Evolutionary conservation across 1,284 basidiomycete genomes (phyloP).

Genomic region (Ceratobasidium papillatum): DNA sequence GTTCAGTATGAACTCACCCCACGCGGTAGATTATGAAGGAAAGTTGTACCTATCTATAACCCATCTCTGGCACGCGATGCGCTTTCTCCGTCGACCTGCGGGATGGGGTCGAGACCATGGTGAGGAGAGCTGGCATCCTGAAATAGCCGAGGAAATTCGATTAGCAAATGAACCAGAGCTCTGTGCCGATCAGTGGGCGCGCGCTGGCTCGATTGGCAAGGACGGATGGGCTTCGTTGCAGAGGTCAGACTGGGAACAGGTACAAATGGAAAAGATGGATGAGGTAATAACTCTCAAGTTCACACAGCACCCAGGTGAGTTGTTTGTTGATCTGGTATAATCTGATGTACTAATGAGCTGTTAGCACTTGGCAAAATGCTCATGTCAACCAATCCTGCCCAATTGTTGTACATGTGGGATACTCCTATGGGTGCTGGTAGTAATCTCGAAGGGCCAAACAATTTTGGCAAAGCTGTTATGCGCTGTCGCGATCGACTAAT

Average conservation of each 20-base stretch:
- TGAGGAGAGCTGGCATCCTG: conserved; percentile 21
- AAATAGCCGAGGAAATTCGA: conserved; percentile 32
- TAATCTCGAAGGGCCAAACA: no score
- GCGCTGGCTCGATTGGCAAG: conserved; percentile 29
- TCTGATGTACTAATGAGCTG: not conserved
- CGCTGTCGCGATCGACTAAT: no score
- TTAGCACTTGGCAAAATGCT: no score
- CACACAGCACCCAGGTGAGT: conserved; percentile 61
- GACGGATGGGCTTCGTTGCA: conserved; percentile 43
- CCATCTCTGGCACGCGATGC: conserved; percentile 32
- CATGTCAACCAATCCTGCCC: no score
- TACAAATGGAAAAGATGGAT: conserved; percentile 65
- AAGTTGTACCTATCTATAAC: conserved; percentile 28
- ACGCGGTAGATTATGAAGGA: conserved; percentile 24
- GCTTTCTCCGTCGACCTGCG: conserved; percentile 24
- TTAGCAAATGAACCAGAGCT: conserved; percentile 16
- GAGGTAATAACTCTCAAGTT: conserved; percentile 69
- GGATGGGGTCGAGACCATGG: conserved; percentile 17
- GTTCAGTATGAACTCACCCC: conserved; percentile 35
- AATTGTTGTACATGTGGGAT: no score
- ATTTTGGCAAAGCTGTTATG: no score
- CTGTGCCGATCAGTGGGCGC: conserved; percentile 29
- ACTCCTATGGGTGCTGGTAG: no score
- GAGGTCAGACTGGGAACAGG: conserved; percentile 62
- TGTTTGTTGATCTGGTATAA: not conserved